Evolutionary conservation across 106 monocot genomes (phyloP), one percentile per base, ranked within the genome.

Genomic region (Dendrobium chrysotoxum): DNA sequence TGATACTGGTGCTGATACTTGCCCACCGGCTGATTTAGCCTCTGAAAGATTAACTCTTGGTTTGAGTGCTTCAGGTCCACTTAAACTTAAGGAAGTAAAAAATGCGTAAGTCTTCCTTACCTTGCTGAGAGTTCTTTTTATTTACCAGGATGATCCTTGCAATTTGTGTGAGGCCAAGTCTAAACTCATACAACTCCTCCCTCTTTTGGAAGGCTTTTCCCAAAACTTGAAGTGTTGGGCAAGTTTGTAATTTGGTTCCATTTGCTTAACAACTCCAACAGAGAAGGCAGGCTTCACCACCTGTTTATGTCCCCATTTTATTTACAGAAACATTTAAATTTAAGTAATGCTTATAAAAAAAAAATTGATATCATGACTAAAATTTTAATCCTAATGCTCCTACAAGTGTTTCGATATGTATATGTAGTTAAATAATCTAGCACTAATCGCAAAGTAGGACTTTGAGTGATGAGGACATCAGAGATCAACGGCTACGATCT

Each of bases 31-130:
- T 41, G 39, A 58, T 79, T 79, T 83, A 73, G 12, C 73, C 26
- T 79, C 83, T 78, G 83, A 83, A n/a, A 50, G 83, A 16, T 38
- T 40, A 79, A 67, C 83, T 42, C 83, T 83, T 58, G 78, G 83
- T 40, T 47, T 83, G 41, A 79, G 57, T 71, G 46, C 47, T 55
- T 79, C 78, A 38, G 83, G 83, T 79, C 83, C 83, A 72, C 71
- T 83, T 65, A 61, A 79, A 28, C 74, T 83, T 25, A 78, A 78
- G 28, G 82, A 82, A 39, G 45, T 82, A 38, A 82, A 82, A 53
- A 77, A 2, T 21, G 82, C 82, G 82, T 82, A 71, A 78, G 82
- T 77, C 45, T 53, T 47, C 4, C 13, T 50, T 74, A 74, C 42
- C 41, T 38, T 50, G 13, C 13, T 70, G 10, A 70, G 41, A 41